phyloP scores from a whole-genome alignment of 352 stramenopile species.

The Globisporangium emineosum region DNA sequence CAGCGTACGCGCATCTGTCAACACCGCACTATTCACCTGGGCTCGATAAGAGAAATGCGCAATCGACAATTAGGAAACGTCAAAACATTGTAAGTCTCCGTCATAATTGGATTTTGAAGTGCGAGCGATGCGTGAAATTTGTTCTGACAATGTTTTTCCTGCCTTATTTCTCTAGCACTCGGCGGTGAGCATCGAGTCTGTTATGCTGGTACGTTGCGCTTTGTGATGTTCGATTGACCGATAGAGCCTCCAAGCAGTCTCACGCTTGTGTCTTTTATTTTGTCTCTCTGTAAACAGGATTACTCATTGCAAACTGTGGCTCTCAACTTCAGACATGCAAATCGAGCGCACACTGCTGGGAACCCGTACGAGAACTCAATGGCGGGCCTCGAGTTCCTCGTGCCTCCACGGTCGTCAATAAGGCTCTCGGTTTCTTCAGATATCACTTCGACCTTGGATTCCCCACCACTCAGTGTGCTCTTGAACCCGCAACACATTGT shows the following conservation, averaged over 20 bases:
- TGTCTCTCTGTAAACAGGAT: constrained; percentile 30
- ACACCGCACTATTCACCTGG: constrained; percentile 34
- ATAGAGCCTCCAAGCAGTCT: background rate
- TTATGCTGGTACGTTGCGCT: constrained; percentile 32
- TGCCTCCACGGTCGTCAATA: constrained; percentile 10
- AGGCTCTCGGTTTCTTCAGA: constrained; percentile 27
- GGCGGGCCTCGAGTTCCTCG: constrained; percentile 21
- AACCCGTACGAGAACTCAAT: constrained; percentile 49
- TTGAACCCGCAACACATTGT: constrained; percentile 70
- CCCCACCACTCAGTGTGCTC: constrained; percentile 57
- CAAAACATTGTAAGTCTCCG: constrained; percentile 15
- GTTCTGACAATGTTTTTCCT: background rate
- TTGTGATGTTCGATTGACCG: background rate
- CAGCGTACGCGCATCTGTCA: constrained; percentile 41
- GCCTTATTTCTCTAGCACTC: constrained; percentile 21
- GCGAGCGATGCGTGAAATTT: background rate
- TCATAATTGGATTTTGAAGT: background rate
- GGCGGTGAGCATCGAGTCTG: constrained; percentile 32
- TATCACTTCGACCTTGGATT: constrained; percentile 27
- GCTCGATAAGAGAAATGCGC: background rate
- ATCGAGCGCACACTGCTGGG: constrained; percentile 27
- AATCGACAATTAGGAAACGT: constrained; percentile 13
- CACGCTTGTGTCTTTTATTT: background rate
- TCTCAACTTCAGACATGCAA: constrained; percentile 38
- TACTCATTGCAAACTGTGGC: constrained; percentile 56